Evolutionary conservation across 2,329 filamentous ascomycete species (phyloP), one percentile per base, ranked within the genome.

Genomic region (Sclerotinia subarctica): DNA sequence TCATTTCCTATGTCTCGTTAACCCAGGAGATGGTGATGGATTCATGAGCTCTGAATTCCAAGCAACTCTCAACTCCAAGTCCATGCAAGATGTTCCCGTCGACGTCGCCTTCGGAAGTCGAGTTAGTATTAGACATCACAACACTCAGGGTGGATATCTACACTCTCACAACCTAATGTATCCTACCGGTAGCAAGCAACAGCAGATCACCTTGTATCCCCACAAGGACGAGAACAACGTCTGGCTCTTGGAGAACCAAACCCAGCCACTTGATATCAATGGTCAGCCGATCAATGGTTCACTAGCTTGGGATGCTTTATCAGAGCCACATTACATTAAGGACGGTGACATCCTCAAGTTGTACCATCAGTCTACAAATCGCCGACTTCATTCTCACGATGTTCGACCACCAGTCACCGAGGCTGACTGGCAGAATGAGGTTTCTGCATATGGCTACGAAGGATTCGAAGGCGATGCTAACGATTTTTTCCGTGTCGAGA

Each of bases 41-140:
- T 99, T 99, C 84, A 99, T 99, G 95, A 97, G 94, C 77, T 97
- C 94, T 67, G 95, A 99, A 78, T 99, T 99, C 83, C 95, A 99
- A 82, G 91, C 95, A 44, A 98, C 95, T 2, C 84, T 99, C 73
- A 99, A 98, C 82, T 94, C 89, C 76, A 99, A 98, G 84, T 89
- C 87, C 65, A 99, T 99, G 95, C 90, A 93, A 78, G 93, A 96
- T 79, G 93, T 96, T 6, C 90, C 95, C 2, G 95, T 92, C 42
- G 94, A 99, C 80, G 90, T 99, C 69, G 89, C 91, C 38, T 90
- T 95, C 76, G 95, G 95, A 69, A 96, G 93, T 78, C 88, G 91
- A 72, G 86, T 99, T 75, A 89, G 84, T 72, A 86, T 99, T 74
- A 91, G 95, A 74, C 95, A 99, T 79, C 90, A 93, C 81, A 98